Evolutionary conservation across 371 early-diverging fungal species (phyloP).

Genomic region (Quaeritorhiza haematococci): DNA sequence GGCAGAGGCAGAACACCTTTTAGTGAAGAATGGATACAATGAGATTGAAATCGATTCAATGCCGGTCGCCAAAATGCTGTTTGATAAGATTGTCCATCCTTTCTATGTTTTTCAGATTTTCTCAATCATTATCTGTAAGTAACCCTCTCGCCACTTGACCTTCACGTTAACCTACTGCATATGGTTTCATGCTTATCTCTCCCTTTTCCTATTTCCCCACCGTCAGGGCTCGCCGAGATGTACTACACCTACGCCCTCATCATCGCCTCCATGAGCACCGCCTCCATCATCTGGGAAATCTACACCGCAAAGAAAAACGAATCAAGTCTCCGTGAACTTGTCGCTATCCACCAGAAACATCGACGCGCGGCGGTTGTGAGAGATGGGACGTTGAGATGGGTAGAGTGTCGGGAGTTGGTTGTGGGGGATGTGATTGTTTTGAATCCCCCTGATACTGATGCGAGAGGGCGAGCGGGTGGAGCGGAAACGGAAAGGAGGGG

Average conservation of each 20-base stretch:
- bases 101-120: conserved; percentile 33
- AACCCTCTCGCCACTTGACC: background rate
- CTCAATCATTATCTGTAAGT: conserved; percentile 28
- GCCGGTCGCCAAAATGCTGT: conserved; percentile 18
- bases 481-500: too few relatives aligned
- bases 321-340: conserved; percentile 13
- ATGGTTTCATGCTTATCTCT: background rate
- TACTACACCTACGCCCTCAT: conserved; percentile 29
- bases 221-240: conserved; percentile 20
- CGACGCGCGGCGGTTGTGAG: too few relatives aligned
- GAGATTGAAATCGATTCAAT: conserved; percentile 22
- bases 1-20: conserved; percentile 7
- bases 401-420: too few relatives aligned
- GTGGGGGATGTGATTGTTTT: too few relatives aligned
- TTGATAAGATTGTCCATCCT: conserved; percentile 39
- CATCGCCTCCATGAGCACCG: conserved; percentile 21
- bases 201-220: background rate
- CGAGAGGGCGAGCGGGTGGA: too few relatives aligned
- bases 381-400: too few relatives aligned
- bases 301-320: conserved; percentile 27
- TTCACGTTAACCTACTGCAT: background rate
- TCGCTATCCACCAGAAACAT: too few relatives aligned
- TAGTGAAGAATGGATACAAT: conserved; percentile 28
- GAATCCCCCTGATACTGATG: too few relatives aligned
- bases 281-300: conserved; percentile 37